Conservation (phyloP, 169 alveolate species). For the Babesia bigemina region DNA sequence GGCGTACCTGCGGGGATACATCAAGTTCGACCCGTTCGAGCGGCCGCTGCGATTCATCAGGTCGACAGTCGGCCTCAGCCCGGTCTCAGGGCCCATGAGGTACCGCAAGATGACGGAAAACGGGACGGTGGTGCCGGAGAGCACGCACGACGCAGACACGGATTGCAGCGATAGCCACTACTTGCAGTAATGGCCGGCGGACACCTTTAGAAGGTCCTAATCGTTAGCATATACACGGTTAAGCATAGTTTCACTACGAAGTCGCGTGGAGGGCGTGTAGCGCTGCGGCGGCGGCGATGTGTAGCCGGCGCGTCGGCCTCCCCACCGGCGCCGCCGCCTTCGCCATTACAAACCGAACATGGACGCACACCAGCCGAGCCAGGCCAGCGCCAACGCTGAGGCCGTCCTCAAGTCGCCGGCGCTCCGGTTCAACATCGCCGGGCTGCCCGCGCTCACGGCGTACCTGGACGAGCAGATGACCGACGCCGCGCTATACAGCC, state of each 20-base stretch:
- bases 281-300: no score
- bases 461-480: slow-evolving; percentile 54
- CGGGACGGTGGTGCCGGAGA: slow-evolving; percentile 30
- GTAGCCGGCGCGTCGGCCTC: neutral
- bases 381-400: slow-evolving; percentile 53
- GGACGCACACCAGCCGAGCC: slow-evolving; percentile 10
- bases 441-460: slow-evolving; percentile 57
- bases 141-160: slow-evolving; percentile 29
- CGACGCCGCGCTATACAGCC: slow-evolving; percentile 48
- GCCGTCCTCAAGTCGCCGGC: slow-evolving; percentile 53
- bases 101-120: slow-evolving; percentile 59
- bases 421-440: slow-evolving; percentile 35
- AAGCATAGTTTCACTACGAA: no score
- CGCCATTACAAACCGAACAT: neutral
- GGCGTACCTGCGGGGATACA: slow-evolving; percentile 48
- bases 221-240: no score
- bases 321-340: neutral
- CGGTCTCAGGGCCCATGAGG: slow-evolving; percentile 50
- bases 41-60: slow-evolving; percentile 33
- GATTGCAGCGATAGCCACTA: neutral
- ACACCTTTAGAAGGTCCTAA: no score
- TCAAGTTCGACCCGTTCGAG: slow-evolving; percentile 59
- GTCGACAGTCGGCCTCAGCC: slow-evolving; percentile 64
- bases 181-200: no score
- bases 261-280: no score